These are phyloP conservation scores for Fistulina hepatica DNA, from an alignment of 1,284 basidiomycete genomes.

Conservation along the genomic window DNA sequence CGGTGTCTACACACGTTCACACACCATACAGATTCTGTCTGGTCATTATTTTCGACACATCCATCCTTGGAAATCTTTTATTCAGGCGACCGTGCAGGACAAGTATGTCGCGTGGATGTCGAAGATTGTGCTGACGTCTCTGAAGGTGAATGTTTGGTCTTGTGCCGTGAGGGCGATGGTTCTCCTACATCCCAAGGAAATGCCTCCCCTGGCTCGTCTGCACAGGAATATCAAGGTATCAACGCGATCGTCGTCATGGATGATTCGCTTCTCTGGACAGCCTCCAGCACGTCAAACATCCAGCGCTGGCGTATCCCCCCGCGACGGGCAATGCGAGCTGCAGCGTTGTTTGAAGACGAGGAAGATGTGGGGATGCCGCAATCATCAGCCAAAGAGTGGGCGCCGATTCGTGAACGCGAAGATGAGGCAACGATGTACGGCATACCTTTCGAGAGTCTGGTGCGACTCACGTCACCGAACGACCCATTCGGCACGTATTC, in stretches of 20 bases:
- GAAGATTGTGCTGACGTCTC: conserved; percentile 71
- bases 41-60: conserved; percentile 85
- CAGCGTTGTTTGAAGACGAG: background rate
- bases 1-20: conserved; percentile 93
- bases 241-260: conserved; percentile 80
- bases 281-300: conserved; percentile 72
- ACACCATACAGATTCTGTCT: conserved; percentile 91
- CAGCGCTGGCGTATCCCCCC: conserved; percentile 68
- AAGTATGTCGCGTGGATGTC: conserved; percentile 85
- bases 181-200: conserved; percentile 30
- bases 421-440: conserved; percentile 45
- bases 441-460: conserved; percentile 72
- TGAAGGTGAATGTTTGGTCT: conserved; percentile 81
- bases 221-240: conserved; percentile 34
- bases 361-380: background rate
- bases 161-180: conserved; percentile 60
- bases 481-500: conserved; percentile 51
- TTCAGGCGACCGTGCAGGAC: conserved; percentile 87
- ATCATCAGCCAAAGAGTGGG: background rate
- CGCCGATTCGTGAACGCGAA: conserved; percentile 18
- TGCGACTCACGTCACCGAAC: conserved; percentile 69
- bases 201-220: background rate
- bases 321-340: conserved; percentile 19
- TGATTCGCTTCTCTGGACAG: conserved; percentile 86
- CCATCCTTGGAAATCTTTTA: conserved; percentile 89